phyloP scores from a whole-genome alignment of 2,329 filamentous ascomycete genomes.

The Chlorencoelia australis region DNA sequence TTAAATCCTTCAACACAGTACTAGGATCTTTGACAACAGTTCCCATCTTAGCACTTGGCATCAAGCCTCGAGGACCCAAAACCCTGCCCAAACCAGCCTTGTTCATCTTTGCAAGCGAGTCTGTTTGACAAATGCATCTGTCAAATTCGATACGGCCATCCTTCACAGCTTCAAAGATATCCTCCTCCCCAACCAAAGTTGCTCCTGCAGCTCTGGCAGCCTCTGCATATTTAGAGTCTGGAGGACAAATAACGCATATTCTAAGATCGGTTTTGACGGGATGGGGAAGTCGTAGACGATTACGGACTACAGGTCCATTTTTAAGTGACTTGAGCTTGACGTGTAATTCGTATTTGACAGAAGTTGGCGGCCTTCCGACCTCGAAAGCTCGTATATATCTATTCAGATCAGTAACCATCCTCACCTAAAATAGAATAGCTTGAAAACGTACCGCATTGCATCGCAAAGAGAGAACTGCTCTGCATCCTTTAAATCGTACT shows the following conservation, averaged over 20 bases:
- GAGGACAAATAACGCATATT: constrained; percentile 86
- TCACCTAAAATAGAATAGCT: not conserved
- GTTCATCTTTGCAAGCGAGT: constrained; percentile 67
- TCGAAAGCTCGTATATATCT: constrained; percentile 89
- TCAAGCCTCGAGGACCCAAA: constrained; percentile 79
- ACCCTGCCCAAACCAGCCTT: constrained; percentile 73
- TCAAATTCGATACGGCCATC: constrained; percentile 76
- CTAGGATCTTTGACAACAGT: constrained; percentile 79
- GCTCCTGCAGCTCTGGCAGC: constrained; percentile 74
- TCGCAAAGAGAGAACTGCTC: constrained; percentile 77
- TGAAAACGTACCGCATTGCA: constrained; percentile 66
- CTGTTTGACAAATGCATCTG: constrained; percentile 73
- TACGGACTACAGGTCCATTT: constrained; percentile 78
- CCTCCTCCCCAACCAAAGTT: constrained; percentile 72
- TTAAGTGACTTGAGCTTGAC: constrained; percentile 75
- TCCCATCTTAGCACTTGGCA: constrained; percentile 81
- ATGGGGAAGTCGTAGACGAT: constrained; percentile 78
- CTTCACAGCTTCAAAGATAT: constrained; percentile 69
- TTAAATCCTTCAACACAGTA: constrained; percentile 66
- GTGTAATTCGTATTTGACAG: constrained; percentile 80
- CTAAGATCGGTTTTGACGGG: constrained; percentile 80
- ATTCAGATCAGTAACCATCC: constrained; percentile 7
- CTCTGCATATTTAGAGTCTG: constrained; percentile 61
- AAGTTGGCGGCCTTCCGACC: constrained; percentile 66
- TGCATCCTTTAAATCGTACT: constrained; percentile 27